Evolutionary conservation across 352 stramenopile genomes (phyloP), one percentile per base, ranked within the genome.

Genomic region (Saprolegnia diclina): DNA sequence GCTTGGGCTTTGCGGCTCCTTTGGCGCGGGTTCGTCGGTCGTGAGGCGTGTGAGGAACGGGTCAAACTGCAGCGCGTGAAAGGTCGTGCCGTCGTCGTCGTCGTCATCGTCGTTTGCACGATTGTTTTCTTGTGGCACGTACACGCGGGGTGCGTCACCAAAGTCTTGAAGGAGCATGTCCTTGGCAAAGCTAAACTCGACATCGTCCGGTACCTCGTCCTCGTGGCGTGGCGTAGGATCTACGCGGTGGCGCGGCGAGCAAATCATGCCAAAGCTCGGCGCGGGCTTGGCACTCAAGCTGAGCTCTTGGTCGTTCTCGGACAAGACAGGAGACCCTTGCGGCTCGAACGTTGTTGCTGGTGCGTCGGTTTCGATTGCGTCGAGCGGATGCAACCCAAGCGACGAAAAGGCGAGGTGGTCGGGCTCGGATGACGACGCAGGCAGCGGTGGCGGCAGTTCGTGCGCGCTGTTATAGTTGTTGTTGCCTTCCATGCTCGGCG

Each of bases 151-250:
- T 24, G 48, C 35, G n/a, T 22, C 18, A 0, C 16, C 19, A 38
- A 42, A 19, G 19, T 53, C 57, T 10, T 54, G 19, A 4, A 21
- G 42, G 19, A 64, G 38, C 11, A 66, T 66, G 35, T 66, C 57
- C 50, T 66, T 53, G 4, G 57, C 48, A 26, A 66, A 66, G 42
- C 3, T n/a, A 48, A 48, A 48, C 13, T 48, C 42, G 42, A 48
- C 42, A 10, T n/a, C 29, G 29, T 35, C 29, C 2, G 29, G 2
- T 6, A 5, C 11, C 2, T 48, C 42, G 42, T 48, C 42, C 3
- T 14, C 18, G 11, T 48, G 13, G 42, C 13, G 42, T 48, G 42
- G 42, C 42, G 42, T 7, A 4, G 13, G 2, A 3, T 48, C 42
- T 4, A 48, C 13, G 11, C 42, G 42, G 18, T 48, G 42, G 42